Evolutionary conservation across 192 early-diverging fungal genomes (phyloP), one percentile per base, ranked within the genome.

Genomic region (Gonapodya sp.): DNA sequence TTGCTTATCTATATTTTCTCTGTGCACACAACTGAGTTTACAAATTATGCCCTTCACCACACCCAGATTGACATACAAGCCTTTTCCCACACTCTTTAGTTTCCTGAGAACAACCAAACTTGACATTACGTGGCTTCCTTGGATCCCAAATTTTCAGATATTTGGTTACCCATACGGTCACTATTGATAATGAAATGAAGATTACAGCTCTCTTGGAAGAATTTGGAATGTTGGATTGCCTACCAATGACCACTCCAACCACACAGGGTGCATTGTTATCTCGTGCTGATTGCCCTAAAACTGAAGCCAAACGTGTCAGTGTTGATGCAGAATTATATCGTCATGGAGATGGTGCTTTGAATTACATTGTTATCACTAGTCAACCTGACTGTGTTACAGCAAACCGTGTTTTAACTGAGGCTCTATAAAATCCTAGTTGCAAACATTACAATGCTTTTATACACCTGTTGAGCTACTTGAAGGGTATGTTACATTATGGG

Each of bases 401-500:
- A n/a, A n/a, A n/a, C n/a, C n/a, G n/a, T 64, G 46, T 24, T 64
- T 64, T 64, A 8, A 64, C n/a, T n/a, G 46, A 64, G 46, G 46
- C 46, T 64, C 24, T 64, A 24, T 8, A 81, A 0, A 35, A 83
- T 72, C 46, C 30, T 18, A 79, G 81, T 2, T 32, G 24, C 30
- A 36, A 73, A 0, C 79, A 83, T 35, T 73, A 8, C 36, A 8
- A 83, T 2, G 82, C 82, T 0, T 34, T 73, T 1, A 30, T 35
- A 2, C 35, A 73, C 73, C 18, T 83, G 18, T 35, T 82, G 35
- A 8, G 72, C 79, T 84, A 84, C 36, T 32, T 84, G 24, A 14
- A 18, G 16, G 81, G 83, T 0, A 83, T 75, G 35, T 32, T 34
- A 24, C 81, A 83, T 34, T 37, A 37, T 84, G 83, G 83, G 30